These are phyloP conservation scores for Camptophora hylomeconis DNA, from an alignment of 2,329 filamentous ascomycete genomes.

Conservation along the genomic window DNA sequence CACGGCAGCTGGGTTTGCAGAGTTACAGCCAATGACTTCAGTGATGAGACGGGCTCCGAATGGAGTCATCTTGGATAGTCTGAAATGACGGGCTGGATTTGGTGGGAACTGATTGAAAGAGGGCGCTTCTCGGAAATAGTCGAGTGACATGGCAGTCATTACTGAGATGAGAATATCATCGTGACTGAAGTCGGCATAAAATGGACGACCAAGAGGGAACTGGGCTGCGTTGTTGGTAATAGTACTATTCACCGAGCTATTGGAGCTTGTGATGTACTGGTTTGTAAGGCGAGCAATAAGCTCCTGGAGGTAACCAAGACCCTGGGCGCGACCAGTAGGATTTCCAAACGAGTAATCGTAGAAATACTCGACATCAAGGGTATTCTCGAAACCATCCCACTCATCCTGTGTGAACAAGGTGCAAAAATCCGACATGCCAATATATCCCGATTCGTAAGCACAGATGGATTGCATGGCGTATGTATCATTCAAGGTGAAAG, in stretches of 20 bases:
- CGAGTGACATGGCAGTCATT: slow-evolving; percentile 39
- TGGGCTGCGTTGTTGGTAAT: slow-evolving; percentile 31
- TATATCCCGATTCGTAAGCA: slow-evolving; percentile 39
- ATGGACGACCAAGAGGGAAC: slow-evolving; percentile 36
- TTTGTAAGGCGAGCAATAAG: slow-evolving; percentile 35
- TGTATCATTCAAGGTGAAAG: slow-evolving; percentile 36
- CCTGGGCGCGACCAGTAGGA: slow-evolving; percentile 39
- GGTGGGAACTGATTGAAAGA: slow-evolving; percentile 26
- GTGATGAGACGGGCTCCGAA: slow-evolving; percentile 43
- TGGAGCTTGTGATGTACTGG: slow-evolving; percentile 34
- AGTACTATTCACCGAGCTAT: slow-evolving; percentile 40
- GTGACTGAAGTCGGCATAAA: slow-evolving; percentile 42
- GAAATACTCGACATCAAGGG: slow-evolving; percentile 39
- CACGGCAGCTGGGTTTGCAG: slow-evolving; percentile 26
- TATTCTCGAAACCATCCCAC: slow-evolving; percentile 42
- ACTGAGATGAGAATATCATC: slow-evolving; percentile 40
- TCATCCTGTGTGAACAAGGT: slow-evolving; percentile 41
- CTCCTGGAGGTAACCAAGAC: slow-evolving; percentile 41
- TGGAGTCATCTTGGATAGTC: slow-evolving; percentile 38
- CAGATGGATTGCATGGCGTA: slow-evolving; percentile 40
- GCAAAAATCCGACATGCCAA: slow-evolving; percentile 40
- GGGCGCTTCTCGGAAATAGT: slow-evolving; percentile 40
- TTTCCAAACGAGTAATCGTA: slow-evolving; percentile 34
- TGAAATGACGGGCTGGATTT: slow-evolving; percentile 30
- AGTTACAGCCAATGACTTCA: slow-evolving; percentile 41